A percentile compares a stretch with the other conserved stretches of the same genome.
phyloP scores from a whole-genome alignment of 495 filamentous ascomycete species.

The Penicillium parvum region DNA sequence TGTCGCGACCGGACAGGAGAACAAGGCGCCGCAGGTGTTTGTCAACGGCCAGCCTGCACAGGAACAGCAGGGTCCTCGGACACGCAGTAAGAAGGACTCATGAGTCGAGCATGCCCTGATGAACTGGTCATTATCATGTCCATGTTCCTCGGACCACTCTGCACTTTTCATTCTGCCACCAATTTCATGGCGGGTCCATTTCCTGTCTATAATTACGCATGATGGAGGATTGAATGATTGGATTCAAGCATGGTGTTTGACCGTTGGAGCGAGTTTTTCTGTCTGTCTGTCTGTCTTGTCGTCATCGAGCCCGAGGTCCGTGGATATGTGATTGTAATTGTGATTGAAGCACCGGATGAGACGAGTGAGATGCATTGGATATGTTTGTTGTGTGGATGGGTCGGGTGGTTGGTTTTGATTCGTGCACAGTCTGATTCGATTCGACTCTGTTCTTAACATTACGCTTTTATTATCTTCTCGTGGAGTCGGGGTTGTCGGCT shows the following conservation, averaged over 20 bases:
- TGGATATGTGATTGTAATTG: too few relatives aligned
- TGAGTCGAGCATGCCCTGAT: background rate
- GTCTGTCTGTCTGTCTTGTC: background rate
- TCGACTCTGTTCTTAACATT: constrained; percentile 14
- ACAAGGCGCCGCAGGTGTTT: constrained; percentile 33
- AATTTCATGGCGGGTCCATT: constrained; percentile 4
- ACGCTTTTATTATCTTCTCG: constrained; percentile 4
- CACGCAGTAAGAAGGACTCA: constrained; percentile 19
- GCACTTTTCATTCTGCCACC: background rate
- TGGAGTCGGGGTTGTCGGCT: too few relatives aligned
- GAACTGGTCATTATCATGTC: too few relatives aligned
- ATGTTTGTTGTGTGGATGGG: background rate
- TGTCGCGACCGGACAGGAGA: constrained; percentile 33
- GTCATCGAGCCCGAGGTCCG: background rate
- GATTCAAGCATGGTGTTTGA: constrained; percentile 9
- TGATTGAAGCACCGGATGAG: too few relatives aligned
- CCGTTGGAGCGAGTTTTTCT: background rate
- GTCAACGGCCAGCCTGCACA: constrained; percentile 37
- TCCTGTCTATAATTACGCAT: constrained; percentile 20
- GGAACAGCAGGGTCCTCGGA: constrained; percentile 21
- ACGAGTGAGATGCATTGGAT: background rate
- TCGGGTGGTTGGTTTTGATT: constrained; percentile 6
- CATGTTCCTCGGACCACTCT: too few relatives aligned
- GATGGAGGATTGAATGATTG: background rate
- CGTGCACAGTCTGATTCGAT: constrained; percentile 13